Evolutionary conservation across 345 rosid genomes (phyloP).

Genomic region (Eucalyptus paniculata): DNA sequence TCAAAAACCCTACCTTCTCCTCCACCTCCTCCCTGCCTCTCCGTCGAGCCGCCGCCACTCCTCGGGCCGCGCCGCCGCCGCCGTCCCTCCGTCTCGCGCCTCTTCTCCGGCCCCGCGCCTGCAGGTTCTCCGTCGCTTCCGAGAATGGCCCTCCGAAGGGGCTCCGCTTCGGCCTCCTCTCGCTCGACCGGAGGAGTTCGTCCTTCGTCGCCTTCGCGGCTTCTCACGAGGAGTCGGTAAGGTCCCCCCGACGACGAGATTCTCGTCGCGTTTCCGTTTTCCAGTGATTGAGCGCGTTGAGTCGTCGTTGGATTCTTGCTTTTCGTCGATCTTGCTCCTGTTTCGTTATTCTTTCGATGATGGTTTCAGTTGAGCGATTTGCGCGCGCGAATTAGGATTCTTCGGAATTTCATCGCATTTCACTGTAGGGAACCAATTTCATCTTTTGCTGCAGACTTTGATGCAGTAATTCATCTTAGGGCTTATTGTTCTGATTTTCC

Average conservation of each 20-base stretch:
- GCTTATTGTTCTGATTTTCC: neutral
- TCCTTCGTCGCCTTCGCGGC: neutral
- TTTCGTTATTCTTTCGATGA: neutral
- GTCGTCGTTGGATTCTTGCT: neutral
- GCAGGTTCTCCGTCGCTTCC: neutral
- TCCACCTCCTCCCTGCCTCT: neutral
- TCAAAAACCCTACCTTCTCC: neutral
- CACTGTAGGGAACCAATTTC: neutral
- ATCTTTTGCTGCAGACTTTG: neutral
- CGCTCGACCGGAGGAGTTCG: neutral
- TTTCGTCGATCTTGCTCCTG: neutral
- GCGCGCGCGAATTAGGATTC: neutral
- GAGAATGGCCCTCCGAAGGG: neutral
- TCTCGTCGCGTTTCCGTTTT: neutral
- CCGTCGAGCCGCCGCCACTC: neutral
- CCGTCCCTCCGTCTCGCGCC: neutral
- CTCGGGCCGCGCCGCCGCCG: neutral
- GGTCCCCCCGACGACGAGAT: neutral
- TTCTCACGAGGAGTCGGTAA: slow-evolving; percentile 5
- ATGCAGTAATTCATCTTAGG: neutral
- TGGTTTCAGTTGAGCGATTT: neutral
- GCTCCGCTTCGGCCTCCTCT: neutral
- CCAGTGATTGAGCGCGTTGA: neutral
- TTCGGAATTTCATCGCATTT: neutral
- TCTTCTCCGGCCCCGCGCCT: neutral